phyloP scores from a whole-genome alignment of 495 filamentous ascomycete species.

The Podospora pseudocomata region DNA sequence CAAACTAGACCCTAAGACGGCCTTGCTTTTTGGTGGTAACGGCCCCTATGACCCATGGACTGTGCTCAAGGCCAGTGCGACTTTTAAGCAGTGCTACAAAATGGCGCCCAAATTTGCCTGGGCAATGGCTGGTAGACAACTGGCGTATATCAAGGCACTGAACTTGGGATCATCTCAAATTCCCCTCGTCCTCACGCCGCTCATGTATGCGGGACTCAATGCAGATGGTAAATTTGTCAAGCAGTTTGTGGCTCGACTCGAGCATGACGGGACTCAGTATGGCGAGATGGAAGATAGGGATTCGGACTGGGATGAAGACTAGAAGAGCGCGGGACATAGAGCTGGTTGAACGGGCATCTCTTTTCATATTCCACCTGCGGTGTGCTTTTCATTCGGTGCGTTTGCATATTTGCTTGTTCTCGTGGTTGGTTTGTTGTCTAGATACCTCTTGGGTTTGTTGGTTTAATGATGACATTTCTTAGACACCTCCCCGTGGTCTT shows the following conservation, averaged over 20 bases:
- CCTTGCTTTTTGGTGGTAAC: constrained; percentile 26
- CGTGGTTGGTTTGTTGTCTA: not conserved
- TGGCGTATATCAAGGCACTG: constrained; percentile 61
- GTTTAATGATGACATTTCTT: not conserved
- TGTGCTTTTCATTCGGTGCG: not conserved
- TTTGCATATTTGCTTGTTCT: not conserved
- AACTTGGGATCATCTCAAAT: constrained; percentile 7
- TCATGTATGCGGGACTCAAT: constrained; percentile 45
- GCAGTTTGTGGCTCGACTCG: constrained; percentile 27
- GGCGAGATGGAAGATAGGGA: not conserved
- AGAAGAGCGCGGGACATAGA: constrained; percentile 2
- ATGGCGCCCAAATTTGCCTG: constrained; percentile 49
- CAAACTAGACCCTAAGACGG: constrained; percentile 31
- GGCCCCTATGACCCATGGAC: constrained; percentile 44
- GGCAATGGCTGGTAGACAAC: constrained; percentile 59
- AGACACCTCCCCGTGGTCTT: not conserved
- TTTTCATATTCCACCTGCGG: not conserved
- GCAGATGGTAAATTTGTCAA: constrained; percentile 39
- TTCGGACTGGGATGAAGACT: constrained; percentile 8
- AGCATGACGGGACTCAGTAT: constrained; percentile 28
- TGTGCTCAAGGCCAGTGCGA: constrained; percentile 59
- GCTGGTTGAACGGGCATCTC: not conserved
- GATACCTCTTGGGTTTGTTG: not conserved
- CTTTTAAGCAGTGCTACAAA: constrained; percentile 47
- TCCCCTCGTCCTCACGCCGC: constrained; percentile 30